Evolutionary conservation across 768 basidiomycete genomes (phyloP).

Genomic region (Suillus cothurnatus): DNA sequence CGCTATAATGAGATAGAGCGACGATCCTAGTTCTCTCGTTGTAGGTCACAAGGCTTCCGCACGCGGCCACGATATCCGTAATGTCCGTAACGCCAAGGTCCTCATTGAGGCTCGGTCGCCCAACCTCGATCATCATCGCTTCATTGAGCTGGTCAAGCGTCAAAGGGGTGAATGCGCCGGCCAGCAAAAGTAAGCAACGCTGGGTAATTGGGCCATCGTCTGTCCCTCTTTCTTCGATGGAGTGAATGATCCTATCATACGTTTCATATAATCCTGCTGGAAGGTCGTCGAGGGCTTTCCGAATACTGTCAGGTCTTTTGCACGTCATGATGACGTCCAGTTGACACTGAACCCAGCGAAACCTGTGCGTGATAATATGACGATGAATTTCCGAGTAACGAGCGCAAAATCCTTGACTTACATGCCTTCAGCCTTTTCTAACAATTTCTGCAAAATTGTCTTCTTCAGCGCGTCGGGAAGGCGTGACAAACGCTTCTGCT

Average conservation of each 20-base stretch:
- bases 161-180: not conserved
- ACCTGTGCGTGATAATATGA: not conserved
- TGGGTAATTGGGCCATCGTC: not conserved
- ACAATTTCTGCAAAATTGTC: too few species aligned
- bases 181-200: not conserved
- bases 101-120: not conserved
- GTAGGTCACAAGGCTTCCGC: slow-evolving; percentile 3
- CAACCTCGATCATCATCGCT: slow-evolving; percentile 5
- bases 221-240: slow-evolving; percentile 8
- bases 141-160: not conserved
- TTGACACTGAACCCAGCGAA: slow-evolving; percentile 10
- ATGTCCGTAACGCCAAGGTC: not conserved
- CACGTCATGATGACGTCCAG: not conserved
- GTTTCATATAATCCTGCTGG: slow-evolving; percentile 25
- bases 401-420: too few species aligned
- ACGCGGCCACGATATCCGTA: not conserved
- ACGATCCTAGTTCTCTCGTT: not conserved
- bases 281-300: slow-evolving; percentile 12
- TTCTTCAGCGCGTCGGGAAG: too few species aligned
- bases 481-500: too few species aligned
- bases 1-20: slow-evolving; percentile 11
- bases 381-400: not conserved
- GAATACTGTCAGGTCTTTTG: slow-evolving; percentile 10
- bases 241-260: slow-evolving; percentile 20
- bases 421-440: too few species aligned